A percentile compares a stretch with the other conserved stretches of the same genome.
These are phyloP conservation scores for Linum tenue DNA, from an alignment of 345 rosid species.

Conservation along the genomic window DNA sequence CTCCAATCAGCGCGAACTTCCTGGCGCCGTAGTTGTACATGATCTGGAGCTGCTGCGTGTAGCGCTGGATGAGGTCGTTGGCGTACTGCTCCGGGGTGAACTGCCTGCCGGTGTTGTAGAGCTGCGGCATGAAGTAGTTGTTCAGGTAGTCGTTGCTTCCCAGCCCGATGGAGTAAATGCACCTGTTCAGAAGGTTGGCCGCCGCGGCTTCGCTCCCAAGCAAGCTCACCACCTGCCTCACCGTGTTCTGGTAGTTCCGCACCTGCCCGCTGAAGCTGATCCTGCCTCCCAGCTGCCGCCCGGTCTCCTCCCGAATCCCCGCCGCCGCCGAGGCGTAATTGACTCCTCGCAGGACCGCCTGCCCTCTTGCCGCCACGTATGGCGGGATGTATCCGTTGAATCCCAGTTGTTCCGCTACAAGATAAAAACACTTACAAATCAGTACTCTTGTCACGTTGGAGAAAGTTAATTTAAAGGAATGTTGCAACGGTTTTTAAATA, in stretches of 20 bases:
- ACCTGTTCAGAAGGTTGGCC: background rate
- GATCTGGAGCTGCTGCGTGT: slow-evolving; percentile 4
- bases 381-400: slow-evolving; percentile 27
- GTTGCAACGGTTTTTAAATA: too few relatives aligned
- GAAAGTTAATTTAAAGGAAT: too few relatives aligned
- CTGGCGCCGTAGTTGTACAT: slow-evolving; percentile 4
- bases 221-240: background rate
- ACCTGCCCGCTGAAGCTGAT: background rate
- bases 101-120: background rate
- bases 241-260: background rate
- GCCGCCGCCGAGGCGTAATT: slow-evolving; percentile 46
- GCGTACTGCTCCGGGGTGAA: background rate
- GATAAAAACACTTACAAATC: background rate
- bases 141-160: slow-evolving; percentile 8
- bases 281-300: slow-evolving; percentile 1
- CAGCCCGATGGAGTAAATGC: background rate
- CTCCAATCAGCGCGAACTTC: background rate
- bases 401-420: slow-evolving; percentile 32
- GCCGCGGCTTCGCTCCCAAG: background rate
- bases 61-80: background rate
- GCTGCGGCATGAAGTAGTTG: slow-evolving; percentile 6
- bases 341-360: slow-evolving; percentile 22
- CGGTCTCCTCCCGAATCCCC: slow-evolving; percentile 39
- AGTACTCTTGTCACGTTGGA: background rate
- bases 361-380: slow-evolving; percentile 14